Conservation (phyloP, 345 rosid species). For the Streptanthus diversifolius region DNA sequence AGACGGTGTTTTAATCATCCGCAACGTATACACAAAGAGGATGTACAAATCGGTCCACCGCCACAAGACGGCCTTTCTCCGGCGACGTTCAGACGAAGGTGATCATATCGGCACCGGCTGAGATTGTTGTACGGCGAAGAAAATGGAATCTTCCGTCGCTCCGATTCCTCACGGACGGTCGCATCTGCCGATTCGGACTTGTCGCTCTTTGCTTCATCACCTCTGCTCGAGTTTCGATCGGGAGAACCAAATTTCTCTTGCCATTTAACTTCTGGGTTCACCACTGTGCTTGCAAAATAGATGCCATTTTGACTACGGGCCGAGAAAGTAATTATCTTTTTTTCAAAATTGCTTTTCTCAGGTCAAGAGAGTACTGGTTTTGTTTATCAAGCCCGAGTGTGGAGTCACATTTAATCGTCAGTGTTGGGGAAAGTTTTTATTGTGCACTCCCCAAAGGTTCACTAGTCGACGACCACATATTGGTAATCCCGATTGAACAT, state of each 20-base stretch:
- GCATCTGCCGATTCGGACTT: slow-evolving; percentile 39
- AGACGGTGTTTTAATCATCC: background rate
- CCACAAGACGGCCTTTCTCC: slow-evolving; percentile 17
- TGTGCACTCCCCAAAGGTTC: slow-evolving; percentile 91
- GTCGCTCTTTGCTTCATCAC: slow-evolving; percentile 41
- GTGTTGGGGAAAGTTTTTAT: slow-evolving; percentile 72
- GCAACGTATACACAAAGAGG: background rate
- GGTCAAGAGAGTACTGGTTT: slow-evolving; percentile 90
- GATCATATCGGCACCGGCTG: background rate
- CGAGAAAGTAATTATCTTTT: slow-evolving; percentile 26
- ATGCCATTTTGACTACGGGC: slow-evolving; percentile 9
- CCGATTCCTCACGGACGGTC: slow-evolving; percentile 8
- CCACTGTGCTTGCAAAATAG: slow-evolving; percentile 1
- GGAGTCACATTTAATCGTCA: slow-evolving; percentile 70
- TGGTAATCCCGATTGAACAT: slow-evolving; percentile 74
- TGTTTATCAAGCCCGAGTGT: slow-evolving; percentile 75
- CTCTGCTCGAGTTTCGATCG: slow-evolving; percentile 47
- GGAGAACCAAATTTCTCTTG: slow-evolving; percentile 38
- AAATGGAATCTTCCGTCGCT: slow-evolving; percentile 8
- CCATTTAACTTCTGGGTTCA: slow-evolving; percentile 24
- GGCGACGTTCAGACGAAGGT: background rate
- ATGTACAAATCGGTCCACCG: slow-evolving; percentile 9
- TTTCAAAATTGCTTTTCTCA: slow-evolving; percentile 33
- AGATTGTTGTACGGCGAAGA: background rate
- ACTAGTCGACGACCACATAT: slow-evolving; percentile 65